Evolutionary conservation across 176 grass and related monocot genomes (phyloP).

Genomic region (Aechmea fasciata): DNA sequence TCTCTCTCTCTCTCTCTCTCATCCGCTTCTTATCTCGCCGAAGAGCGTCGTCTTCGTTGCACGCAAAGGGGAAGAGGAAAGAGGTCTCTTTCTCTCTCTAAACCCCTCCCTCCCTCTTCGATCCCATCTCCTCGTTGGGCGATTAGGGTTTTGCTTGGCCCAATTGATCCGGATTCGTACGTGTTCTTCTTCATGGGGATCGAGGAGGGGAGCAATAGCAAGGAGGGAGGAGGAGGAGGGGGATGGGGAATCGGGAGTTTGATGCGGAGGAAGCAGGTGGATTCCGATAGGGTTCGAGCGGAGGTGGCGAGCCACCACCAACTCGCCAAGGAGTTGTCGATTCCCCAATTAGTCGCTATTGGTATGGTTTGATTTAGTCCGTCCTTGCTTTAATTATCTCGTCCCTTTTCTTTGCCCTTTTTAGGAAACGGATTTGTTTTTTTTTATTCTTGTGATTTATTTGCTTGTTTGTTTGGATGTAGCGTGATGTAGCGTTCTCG

Average conservation of each 20-base stretch:
- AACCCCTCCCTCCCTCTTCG: conserved; percentile 18
- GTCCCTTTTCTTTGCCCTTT: not conserved
- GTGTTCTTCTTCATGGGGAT: conserved; percentile 20
- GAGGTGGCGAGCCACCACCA: conserved; percentile 31
- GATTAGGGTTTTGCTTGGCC: too few species aligned
- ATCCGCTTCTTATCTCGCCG: not conserved
- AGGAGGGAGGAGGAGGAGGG: conserved; percentile 14
- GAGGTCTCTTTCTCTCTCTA: not conserved
- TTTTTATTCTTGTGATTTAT: too few species aligned
- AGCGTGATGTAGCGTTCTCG: too few species aligned
- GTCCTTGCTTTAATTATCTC: not conserved
- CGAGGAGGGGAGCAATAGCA: conserved; percentile 20
- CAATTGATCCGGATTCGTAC: too few species aligned
- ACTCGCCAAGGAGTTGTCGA: conserved; percentile 78
- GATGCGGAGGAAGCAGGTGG: conserved; percentile 88
- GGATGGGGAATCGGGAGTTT: conserved; percentile 34
- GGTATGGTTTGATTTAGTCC: conserved; percentile 27
- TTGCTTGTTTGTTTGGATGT: too few species aligned
- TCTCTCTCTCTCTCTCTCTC: not conserved
- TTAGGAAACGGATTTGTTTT: not conserved
- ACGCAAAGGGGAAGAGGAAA: conserved; percentile 10
- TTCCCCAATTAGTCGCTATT: conserved; percentile 56
- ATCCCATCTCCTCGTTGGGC: conserved; percentile 2
- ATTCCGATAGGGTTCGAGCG: conserved; percentile 53
- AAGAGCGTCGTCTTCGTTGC: not conserved